Evolutionary conservation across 805 yeast genomes (phyloP), one percentile per base, ranked within the genome.

Genomic region (Cyberlindnera veronae): DNA sequence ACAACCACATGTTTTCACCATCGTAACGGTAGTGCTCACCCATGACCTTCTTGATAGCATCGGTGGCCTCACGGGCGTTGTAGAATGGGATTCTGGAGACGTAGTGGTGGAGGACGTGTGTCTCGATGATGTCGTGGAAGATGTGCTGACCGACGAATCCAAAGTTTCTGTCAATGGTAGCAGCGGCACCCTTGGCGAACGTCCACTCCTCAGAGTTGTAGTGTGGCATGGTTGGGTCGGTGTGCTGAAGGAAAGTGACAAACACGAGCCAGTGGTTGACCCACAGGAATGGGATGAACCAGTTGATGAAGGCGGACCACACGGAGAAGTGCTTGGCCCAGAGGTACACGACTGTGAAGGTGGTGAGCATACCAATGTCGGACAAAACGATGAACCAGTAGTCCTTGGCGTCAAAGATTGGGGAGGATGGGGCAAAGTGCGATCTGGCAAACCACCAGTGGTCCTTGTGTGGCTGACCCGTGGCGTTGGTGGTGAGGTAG

Each of bases 221-320:
- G 63, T 86, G 95, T 22, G 95, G 90, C 72, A 87, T 72, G 13
- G 74, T 53, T 22, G 86, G 79, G 62, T 84, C 91, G 14, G 93
- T 76, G 67, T 86, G 95, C 64, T 86, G 95, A 55, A 86, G 74
- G 63, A 68, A 87, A 29, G 95, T 86, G 62, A 86, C 84, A 64
- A 84, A 84, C 32, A 87, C 95, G 50, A 86, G 71, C 95, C 95
- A 86, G 68, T 87, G 95, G 76, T 86, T 86, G 50, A 83, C 88
- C 66, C 81, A 81, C 38, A 84, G 50, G 66, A 81, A 86, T 24
- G 95, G 95, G 28, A 86, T 48, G 47, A 81, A 69, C 82, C 88
- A 86, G 71, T 81, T 76, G 49, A 84, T 71, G 41, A 77, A 60
- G 46, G 81, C 66, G 58, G 76, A 72, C 66, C 77, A 80, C 29